phyloP scores from a whole-genome alignment of 2,329 filamentous ascomycete genomes.

The Cladophialophora bantiana region DNA sequence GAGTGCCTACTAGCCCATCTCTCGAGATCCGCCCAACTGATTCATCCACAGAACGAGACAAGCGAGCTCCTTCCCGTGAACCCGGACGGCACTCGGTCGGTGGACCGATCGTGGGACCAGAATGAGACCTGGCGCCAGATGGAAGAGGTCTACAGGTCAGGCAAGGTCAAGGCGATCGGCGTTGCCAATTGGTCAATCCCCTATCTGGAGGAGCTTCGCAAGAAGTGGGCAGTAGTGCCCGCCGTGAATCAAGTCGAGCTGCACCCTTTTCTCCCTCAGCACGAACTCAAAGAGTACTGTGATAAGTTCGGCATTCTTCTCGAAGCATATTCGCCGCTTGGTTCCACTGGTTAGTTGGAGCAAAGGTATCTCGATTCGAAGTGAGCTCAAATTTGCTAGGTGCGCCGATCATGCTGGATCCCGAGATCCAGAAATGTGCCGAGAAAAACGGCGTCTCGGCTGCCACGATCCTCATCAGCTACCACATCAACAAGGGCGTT shows the following conservation, averaged over 20 bases:
- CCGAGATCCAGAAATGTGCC: constrained; percentile 23
- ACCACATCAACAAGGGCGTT: constrained; percentile 26
- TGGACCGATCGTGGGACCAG: constrained; percentile 37
- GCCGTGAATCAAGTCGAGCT: constrained; percentile 42
- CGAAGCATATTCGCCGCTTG: constrained; percentile 32
- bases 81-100: constrained; percentile 45
- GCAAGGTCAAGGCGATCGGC: constrained; percentile 70
- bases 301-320: constrained; percentile 18
- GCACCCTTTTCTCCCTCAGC: constrained; percentile 45
- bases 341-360: constrained; percentile 21
- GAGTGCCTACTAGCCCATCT: background rate
- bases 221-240: constrained; percentile 44
- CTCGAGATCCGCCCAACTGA: constrained; percentile 2
- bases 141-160: constrained; percentile 59
- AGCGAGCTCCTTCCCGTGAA: constrained; percentile 14
- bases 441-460: constrained; percentile 23
- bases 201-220: constrained; percentile 52
- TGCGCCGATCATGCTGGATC: constrained; percentile 26
- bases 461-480: constrained; percentile 27
- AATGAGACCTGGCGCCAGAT: constrained; percentile 47
- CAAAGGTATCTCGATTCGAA: too few species aligned
- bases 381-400: constrained; percentile 57
- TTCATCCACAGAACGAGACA: constrained; percentile 12
- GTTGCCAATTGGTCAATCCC: constrained; percentile 69
- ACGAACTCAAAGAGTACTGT: constrained; percentile 39